Conservation (phyloP, 1,284 basidiomycete genomes). For the Tremellales sp. region DNA sequence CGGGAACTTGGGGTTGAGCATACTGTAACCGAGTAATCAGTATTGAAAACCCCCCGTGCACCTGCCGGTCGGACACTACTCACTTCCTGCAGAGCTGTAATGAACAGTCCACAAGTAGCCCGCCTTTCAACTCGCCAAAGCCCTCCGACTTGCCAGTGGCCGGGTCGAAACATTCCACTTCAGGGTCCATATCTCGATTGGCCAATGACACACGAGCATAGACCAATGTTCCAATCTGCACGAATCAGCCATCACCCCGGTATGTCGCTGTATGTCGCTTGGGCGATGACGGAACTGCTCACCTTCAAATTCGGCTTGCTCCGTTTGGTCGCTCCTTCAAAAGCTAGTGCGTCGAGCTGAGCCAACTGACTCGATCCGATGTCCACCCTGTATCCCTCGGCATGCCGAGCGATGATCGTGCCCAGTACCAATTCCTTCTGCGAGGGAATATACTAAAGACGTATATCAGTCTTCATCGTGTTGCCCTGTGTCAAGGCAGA, state of each 20-base stretch:
- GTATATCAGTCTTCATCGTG: neutral
- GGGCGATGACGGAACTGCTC: no score
- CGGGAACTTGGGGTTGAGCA: slow-evolving; percentile 46
- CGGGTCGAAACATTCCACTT: slow-evolving; percentile 53
- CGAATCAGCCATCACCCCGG: no score
- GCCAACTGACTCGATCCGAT: slow-evolving; percentile 52
- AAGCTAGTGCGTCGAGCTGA: slow-evolving; percentile 52
- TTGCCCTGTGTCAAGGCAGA: neutral
- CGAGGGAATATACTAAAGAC: slow-evolving; percentile 49
- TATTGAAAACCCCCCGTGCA: neutral
- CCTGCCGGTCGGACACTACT: no score
- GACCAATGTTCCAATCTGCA: slow-evolving; percentile 53
- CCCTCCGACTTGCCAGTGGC: slow-evolving; percentile 51
- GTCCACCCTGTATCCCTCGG: slow-evolving; percentile 53
- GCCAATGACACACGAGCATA: slow-evolving; percentile 52
- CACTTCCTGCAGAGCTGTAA: slow-evolving; percentile 44
- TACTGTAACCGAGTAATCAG: slow-evolving; percentile 23
- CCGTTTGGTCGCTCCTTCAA: slow-evolving; percentile 54
- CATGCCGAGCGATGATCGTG: slow-evolving; percentile 50
- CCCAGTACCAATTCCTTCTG: slow-evolving; percentile 52
- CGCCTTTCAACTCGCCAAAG: slow-evolving; percentile 52
- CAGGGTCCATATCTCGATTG: slow-evolving; percentile 53
- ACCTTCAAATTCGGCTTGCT: slow-evolving; percentile 54
- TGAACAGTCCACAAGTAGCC: slow-evolving; percentile 43
- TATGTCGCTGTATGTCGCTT: neutral